Evolutionary conservation across 768 basidiomycete genomes (phyloP), one percentile per base, ranked within the genome.

Genomic region (Rubroboletus satanas): DNA sequence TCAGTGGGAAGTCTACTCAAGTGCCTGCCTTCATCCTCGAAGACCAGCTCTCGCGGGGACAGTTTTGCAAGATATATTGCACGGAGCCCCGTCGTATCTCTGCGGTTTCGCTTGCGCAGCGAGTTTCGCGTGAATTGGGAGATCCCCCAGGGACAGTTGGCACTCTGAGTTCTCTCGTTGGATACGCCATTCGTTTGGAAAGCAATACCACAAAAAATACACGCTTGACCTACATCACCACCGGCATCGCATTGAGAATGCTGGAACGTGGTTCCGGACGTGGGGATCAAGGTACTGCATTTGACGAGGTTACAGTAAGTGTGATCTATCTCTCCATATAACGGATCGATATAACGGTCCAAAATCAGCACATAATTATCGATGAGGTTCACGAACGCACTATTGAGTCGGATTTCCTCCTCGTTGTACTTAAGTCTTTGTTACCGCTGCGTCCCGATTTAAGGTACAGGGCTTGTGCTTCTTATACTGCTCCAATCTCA

Each of bases 311-410:
- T 51, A 98, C 97, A n/a, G 93, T 92, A 61, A 71, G 80, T 59
- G 35, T 18, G n/a, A 45, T 47, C 41, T 38, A 42, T 51, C 49
- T 54, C 47, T 55, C 10, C 33, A 32, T 26, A 35, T 56, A 45
- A 26, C 38, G 33, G 36, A 46, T 36, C 32, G 11, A 21, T 51
- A 23, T 47, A 41, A 60, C 21, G 47, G 26, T 12, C 15, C 23
- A 36, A 50, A 58, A 36, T 17, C 49, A 93, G 91, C 94, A 97
- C 65, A 85, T 99, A 66, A 88, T 99, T 55, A 88, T 98, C 41
- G 96, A 99, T 62, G 96, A 99, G 85, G 92, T 97, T 45, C 96
- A 99, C 64, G 96, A 99, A 74, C 86, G 96, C 21, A 92, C 87
- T 7, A 97, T 99, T 61, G 96, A 99, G 67, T 95, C 93, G 0